Conservation (phyloP, 176 grass and related monocot genomes). For the Cenchrus purpureus region DNA sequence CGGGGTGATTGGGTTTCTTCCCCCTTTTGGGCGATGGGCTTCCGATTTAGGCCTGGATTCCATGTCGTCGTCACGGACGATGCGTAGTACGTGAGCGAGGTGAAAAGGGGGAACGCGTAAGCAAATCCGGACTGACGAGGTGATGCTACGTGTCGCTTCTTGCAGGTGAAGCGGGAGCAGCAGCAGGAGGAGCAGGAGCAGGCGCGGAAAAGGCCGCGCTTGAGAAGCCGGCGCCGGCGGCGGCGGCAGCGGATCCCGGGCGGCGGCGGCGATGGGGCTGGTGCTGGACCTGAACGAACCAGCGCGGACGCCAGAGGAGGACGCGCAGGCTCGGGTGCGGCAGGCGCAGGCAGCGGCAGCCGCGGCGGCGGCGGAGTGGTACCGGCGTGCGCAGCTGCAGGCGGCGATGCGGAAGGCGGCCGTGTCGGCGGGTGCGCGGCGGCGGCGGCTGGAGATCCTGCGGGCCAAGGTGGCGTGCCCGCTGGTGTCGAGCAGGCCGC, state of each 20-base stretch:
- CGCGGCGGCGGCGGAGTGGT: not conserved
- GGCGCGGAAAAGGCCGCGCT: not conserved
- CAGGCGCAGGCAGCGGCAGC: not conserved
- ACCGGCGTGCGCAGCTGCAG: not conserved
- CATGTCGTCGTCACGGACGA: not conserved
- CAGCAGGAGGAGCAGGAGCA: not conserved
- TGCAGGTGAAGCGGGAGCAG: slow-evolving; percentile 37
- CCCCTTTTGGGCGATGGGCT: slow-evolving; percentile 1
- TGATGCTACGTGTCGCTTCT: slow-evolving; percentile 11
- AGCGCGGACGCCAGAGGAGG: not conserved
- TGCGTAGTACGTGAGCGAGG: not conserved
- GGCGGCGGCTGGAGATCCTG: slow-evolving; percentile 41
- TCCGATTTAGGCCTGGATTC: slow-evolving; percentile 32
- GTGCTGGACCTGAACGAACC: slow-evolving; percentile 53
- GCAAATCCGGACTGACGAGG: not conserved
- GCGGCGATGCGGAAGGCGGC: slow-evolving; percentile 36
- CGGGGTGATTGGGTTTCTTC: not conserved
- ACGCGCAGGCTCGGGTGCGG: too few relatives aligned
- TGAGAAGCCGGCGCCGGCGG: not conserved
- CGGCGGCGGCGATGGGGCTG: not conserved
- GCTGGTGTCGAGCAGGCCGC: slow-evolving; percentile 24
- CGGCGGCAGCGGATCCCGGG: too few relatives aligned
- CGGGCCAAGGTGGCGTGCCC: slow-evolving; percentile 27
- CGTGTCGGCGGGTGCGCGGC: slow-evolving; percentile 30
- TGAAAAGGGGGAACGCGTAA: not conserved